These are phyloP conservation scores for Plasmodium vinckei DNA, from an alignment of 169 alveolate species.

Conservation along the genomic window DNA sequence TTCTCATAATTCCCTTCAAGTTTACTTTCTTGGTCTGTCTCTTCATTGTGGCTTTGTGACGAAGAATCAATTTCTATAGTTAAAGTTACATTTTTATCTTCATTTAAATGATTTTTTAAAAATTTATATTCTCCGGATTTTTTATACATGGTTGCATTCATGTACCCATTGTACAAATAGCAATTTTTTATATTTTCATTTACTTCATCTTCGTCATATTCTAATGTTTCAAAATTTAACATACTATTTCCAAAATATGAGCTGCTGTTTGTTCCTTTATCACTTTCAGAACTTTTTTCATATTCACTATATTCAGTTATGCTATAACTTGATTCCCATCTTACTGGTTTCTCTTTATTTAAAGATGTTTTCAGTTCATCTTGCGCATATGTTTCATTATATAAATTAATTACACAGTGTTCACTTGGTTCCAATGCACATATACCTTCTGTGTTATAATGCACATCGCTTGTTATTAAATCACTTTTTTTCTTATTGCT, in stretches of 20 bases:
- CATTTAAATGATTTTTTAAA: conserved; percentile 45
- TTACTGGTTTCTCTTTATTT: conserved; percentile 16
- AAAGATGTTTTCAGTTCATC: conserved; percentile 17
- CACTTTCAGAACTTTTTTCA: conserved; percentile 28
- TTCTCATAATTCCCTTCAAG: conserved; percentile 7
- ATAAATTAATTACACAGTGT: conserved; percentile 54
- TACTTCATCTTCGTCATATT: conserved; percentile 74
- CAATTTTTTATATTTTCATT: conserved; percentile 71
- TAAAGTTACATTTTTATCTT: conserved; percentile 24
- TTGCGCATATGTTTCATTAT: conserved; percentile 54
- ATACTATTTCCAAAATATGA: conserved; percentile 56
- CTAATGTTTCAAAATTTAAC: conserved; percentile 40
- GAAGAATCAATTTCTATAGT: conserved; percentile 47
- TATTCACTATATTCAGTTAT: conserved; percentile 42
- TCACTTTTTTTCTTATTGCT: conserved; percentile 12
- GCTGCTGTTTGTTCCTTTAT: conserved; percentile 31
- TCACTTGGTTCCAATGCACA: conserved; percentile 15
- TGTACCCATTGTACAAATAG: conserved; percentile 63
- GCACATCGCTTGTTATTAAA: conserved; percentile 11
- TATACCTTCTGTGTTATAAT: conserved; percentile 6
- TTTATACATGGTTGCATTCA: conserved; percentile 50
- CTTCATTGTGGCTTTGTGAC: conserved; percentile 46
- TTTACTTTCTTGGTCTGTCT: conserved; percentile 14
- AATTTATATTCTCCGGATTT: conserved; percentile 70
- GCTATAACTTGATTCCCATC: conserved; percentile 32